Base-by-base conservation (phyloP, 768 basidiomycete species). In the Lyophyllum atratum region DNA sequence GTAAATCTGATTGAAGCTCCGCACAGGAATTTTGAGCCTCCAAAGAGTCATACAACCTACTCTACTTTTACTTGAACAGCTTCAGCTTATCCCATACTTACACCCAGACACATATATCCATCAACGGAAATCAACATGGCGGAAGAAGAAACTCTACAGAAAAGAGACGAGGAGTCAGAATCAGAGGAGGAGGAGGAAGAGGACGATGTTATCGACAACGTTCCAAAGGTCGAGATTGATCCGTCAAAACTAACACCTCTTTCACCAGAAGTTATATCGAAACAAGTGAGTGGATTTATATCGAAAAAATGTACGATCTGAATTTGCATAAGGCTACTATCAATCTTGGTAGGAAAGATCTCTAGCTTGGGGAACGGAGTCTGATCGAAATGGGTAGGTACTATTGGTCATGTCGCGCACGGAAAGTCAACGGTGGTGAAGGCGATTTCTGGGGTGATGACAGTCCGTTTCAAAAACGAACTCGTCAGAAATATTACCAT, bases 381-480 rank as follows among this genome's bases (percentile, higher is more conserved):
- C 59, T 65, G 54, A 68, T 52, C 45, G 24, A 40, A 17, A 42
- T 29, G 28, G 54, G 12, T 64, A 93, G 95, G 93, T 63, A 99
- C 95, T 22, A 99, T 99, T 69, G 96, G 95, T 52, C 96, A 98
- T 84, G 96, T 99, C 82, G 96, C 96, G 19, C 94, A 95, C 80
- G 93, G 92, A 66, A 95, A 95, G 78, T 94, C 92, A 54, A 95
- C 92, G 7, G 95, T 98, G 54, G 96, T 98, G 56, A 95, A 98
- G 77, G 97, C 97, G 28, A 98, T 99, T 70, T 98, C 96, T 10
- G 95, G 97, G 7, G 96, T 98, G 17, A 90, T 92, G 85, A 98
- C 97, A 17, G 97, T 98, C 46, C 85, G 96, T 65, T 98, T 99
- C 76, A 99, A 99, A 82, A 98, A 98, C 74, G 97, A 99, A 75